phyloP scores from a whole-genome alignment of 305 asterid species.

The Andrographis paniculata region DNA sequence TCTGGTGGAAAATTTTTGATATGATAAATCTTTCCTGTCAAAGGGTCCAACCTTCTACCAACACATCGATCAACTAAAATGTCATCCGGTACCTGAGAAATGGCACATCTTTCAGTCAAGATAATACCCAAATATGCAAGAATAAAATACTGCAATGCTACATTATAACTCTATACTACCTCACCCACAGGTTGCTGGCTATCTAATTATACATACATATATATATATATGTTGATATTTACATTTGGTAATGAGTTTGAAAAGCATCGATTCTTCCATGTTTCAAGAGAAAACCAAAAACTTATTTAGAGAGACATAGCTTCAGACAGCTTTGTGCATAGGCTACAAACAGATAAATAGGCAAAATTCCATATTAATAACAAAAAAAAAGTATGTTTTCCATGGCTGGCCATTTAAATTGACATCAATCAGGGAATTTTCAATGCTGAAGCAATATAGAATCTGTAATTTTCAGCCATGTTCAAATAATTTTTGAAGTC shows the following conservation, averaged over 20 bases:
- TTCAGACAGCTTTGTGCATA: too few relatives aligned
- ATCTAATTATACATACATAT: too few relatives aligned
- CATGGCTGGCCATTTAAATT: too few relatives aligned
- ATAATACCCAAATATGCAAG: conserved; percentile 1
- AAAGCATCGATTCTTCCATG: too few relatives aligned
- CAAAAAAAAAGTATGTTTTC: too few relatives aligned
- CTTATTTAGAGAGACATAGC: too few relatives aligned
- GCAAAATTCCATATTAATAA: too few relatives aligned
- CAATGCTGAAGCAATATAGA: conserved; percentile 1
- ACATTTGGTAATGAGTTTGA: too few relatives aligned
- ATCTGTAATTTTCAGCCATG: conserved; percentile 1
- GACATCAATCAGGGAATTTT: not conserved
- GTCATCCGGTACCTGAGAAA: conserved; percentile 76
- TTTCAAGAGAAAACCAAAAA: too few relatives aligned
- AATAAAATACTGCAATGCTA: conserved; percentile 6
- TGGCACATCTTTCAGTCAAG: conserved; percentile 19
- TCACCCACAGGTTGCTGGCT: too few relatives aligned
- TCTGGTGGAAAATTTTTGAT: conserved; percentile 65
- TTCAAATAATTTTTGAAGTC: conserved; percentile 11
- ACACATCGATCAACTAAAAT: conserved; percentile 73
- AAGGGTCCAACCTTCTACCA: conserved; percentile 88
- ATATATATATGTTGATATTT: too few relatives aligned
- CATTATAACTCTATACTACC: not conserved
- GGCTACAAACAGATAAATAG: too few relatives aligned
- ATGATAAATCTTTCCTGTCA: conserved; percentile 74